Evolutionary conservation across 148 eudicot species (phyloP), one percentile per base, ranked within the genome.

Genomic region (Talinum fruticosum): DNA sequence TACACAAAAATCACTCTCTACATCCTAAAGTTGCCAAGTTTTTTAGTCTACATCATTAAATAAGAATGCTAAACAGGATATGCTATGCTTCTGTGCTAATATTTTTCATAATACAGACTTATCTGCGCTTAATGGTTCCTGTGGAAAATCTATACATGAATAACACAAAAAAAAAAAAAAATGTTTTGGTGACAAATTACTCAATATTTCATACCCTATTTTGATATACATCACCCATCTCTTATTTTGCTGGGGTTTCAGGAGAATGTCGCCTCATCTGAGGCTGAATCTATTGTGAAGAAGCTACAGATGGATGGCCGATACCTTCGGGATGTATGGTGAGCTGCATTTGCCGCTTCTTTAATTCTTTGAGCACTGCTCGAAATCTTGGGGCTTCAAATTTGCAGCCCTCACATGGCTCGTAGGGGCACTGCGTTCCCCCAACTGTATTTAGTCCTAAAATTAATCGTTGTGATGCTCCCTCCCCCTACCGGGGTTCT

Each of bases 281-380:
- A 88, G 71, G 92, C 93, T 19, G 97, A 92, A 80, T 84, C 86
- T 33, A 65, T 86, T 51, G 97, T 92, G 80, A 92, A 92, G 87
- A 90, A 90, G 78, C 83, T 92, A 65, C 97, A 92, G 83, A 81
- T 85, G 83, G 93, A 92, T 76, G 97, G 97, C 68, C 78, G 97
- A 72, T 92, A 92, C 80, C 88, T 92, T 14, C 86, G 97, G 80
- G 97, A 92, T 75, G 92, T 92, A 68, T 92, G 97, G 97, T 92
- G 16, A 28, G 66, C 32, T 49, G 26, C 37, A 49, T 59, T 65
- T 0, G 26, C 65, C 15, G 35, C 66, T 49, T 34, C 70, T 21
- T 78, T 30, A 49, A 47, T 78, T 59, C 72, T 29, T 6, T 26
- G 76, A 76, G 65, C 79, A 80, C 24, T 69, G 35, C n/a, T 75